Percentiles rank a stretch among this genome's conserved stretches.
phyloP scores from a whole-genome alignment of 345 rosid genomes.

The Salix arbutifolia region DNA sequence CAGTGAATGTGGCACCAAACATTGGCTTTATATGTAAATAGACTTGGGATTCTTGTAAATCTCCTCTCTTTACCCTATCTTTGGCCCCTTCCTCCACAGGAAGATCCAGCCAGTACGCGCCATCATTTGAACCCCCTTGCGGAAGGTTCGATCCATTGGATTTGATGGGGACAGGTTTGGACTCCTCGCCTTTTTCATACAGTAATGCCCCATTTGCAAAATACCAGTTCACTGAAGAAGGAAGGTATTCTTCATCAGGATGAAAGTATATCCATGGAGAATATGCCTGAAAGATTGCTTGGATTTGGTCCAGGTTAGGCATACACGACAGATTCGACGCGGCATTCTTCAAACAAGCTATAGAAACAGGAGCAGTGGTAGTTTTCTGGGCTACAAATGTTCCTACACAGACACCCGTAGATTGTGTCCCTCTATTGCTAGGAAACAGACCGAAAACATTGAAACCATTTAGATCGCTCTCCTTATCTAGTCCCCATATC shows the following conservation, averaged over 20 bases:
- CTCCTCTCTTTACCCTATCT: slow-evolving; percentile 69
- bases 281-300: slow-evolving; percentile 42
- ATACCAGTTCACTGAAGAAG: slow-evolving; percentile 77
- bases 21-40: slow-evolving; percentile 72
- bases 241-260: slow-evolving; percentile 63
- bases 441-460: slow-evolving; percentile 47
- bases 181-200: slow-evolving; percentile 62
- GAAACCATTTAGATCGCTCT: slow-evolving; percentile 23
- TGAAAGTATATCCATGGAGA: slow-evolving; percentile 67
- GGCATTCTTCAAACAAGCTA: slow-evolving; percentile 60
- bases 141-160: slow-evolving; percentile 74
- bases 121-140: slow-evolving; percentile 74
- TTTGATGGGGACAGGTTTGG: slow-evolving; percentile 46
- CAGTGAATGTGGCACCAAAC: slow-evolving; percentile 75
- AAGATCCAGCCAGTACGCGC: slow-evolving; percentile 73
- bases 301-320: slow-evolving; percentile 58
- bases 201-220: slow-evolving; percentile 67
- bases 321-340: slow-evolving; percentile 38
- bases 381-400: slow-evolving; percentile 47
- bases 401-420: slow-evolving; percentile 54
- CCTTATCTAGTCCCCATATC: slow-evolving; percentile 54
- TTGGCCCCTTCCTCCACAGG: slow-evolving; percentile 41
- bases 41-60: slow-evolving; percentile 41
- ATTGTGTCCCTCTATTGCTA: slow-evolving; percentile 39
- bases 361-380: slow-evolving; percentile 10